phyloP scores from a whole-genome alignment of 768 basidiomycete genomes.

The Boletus subparvulus region DNA sequence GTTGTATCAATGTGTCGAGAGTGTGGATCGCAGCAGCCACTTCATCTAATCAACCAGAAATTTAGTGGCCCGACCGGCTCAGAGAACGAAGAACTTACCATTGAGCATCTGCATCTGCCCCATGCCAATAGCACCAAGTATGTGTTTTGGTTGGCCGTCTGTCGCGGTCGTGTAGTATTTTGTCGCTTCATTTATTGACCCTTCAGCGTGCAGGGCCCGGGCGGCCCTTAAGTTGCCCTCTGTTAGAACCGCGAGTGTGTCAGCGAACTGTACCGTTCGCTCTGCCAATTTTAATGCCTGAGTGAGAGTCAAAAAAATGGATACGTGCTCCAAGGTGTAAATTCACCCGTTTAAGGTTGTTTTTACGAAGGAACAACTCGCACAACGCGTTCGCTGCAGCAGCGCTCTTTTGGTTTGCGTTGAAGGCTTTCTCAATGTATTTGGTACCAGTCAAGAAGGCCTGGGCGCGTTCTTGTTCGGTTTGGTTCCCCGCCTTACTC shows the following conservation, averaged over 20 bases:
- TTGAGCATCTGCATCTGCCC: slow-evolving; percentile 86
- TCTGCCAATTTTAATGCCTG: slow-evolving; percentile 93
- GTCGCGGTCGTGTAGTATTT: slow-evolving; percentile 67
- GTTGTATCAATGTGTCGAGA: slow-evolving; percentile 72
- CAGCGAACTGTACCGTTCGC: slow-evolving; percentile 90
- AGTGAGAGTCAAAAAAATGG: neutral
- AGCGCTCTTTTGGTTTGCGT: slow-evolving; percentile 66
- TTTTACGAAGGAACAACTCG: slow-evolving; percentile 74
- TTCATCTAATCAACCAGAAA: slow-evolving; percentile 55
- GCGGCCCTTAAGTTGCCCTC: slow-evolving; percentile 87
- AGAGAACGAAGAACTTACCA: slow-evolving; percentile 46
- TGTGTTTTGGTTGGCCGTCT: slow-evolving; percentile 69
- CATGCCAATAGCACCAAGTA: slow-evolving; percentile 78
- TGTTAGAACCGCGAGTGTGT: slow-evolving; percentile 78
- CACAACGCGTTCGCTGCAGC: slow-evolving; percentile 83
- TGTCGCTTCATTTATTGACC: slow-evolving; percentile 59
- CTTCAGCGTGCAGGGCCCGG: slow-evolving; percentile 75
- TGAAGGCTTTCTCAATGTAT: slow-evolving; percentile 76
- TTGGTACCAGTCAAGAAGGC: slow-evolving; percentile 67
- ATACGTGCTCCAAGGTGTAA: slow-evolving; percentile 10
- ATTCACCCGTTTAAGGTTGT: slow-evolving; percentile 55
- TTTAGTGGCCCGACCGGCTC: neutral
- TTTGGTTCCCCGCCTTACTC: slow-evolving; percentile 67
- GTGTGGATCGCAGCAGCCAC: slow-evolving; percentile 83
- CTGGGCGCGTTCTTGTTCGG: slow-evolving; percentile 61